Evolutionary conservation across 2,329 filamentous ascomycete genomes (phyloP).

Genomic region (Colletotrichum zoysiae): DNA sequence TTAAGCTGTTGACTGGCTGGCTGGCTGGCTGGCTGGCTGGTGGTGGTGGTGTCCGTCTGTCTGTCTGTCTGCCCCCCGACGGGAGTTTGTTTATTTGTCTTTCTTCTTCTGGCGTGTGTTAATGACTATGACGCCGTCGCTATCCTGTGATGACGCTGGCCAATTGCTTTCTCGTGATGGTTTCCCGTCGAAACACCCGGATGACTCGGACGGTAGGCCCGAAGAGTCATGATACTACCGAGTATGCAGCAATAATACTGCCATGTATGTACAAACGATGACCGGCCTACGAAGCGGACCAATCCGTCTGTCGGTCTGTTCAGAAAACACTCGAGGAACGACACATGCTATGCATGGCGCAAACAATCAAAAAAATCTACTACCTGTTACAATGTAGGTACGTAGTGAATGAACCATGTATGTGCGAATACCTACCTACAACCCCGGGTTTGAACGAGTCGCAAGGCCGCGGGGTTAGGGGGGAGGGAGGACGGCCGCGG

Average conservation of each 20-base stretch:
- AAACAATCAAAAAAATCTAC: neutral
- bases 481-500: constrained; percentile 7
- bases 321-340: neutral
- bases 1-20: neutral
- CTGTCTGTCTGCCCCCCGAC: no score
- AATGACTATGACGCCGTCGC: constrained; percentile 10
- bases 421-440: no score
- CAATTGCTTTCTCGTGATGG: neutral
- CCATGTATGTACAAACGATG: neutral
- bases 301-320: neutral
- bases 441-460: constrained; percentile 4
- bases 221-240: constrained; percentile 39
- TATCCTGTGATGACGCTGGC: constrained; percentile 29
- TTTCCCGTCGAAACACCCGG: constrained; percentile 26
- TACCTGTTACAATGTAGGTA: no score
- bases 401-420: no score
- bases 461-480: constrained; percentile 10
- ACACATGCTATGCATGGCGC: constrained; percentile 20
- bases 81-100: neutral
- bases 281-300: neutral
- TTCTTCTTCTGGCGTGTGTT: neutral
- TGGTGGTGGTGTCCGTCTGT: constrained; percentile 8
- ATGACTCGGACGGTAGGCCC: constrained; percentile 33
- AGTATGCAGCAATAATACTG: no score
- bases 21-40: neutral